These are phyloP conservation scores for Zygoascus hellenicus DNA, from an alignment of 1,139 yeast genomes.

Conservation along the genomic window DNA sequence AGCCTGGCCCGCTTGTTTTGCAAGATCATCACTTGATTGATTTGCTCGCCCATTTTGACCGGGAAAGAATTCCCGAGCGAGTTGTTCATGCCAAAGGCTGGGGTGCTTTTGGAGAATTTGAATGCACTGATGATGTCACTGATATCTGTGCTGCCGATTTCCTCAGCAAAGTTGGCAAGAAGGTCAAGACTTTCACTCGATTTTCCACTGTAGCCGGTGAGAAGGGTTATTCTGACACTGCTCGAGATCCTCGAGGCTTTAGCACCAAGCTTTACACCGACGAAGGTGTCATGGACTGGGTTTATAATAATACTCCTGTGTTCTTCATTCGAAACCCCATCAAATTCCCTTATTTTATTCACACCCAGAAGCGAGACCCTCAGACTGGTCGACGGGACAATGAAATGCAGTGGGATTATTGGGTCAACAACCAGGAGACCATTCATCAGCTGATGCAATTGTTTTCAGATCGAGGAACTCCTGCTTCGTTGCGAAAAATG, in stretches of 20 bases:
- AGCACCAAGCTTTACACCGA: conserved; percentile 78
- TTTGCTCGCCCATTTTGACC: conserved; percentile 73
- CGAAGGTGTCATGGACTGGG: conserved; percentile 85
- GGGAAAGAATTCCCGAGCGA: conserved; percentile 85
- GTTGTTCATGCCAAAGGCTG: conserved; percentile 90
- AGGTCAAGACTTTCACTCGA: conserved; percentile 66
- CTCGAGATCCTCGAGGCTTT: conserved; percentile 89
- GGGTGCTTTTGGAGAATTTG: conserved; percentile 77
- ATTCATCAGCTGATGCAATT: conserved; percentile 58
- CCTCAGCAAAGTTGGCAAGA: conserved; percentile 62
- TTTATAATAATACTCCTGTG: conserved; percentile 84
- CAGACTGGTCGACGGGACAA: conserved; percentile 77
- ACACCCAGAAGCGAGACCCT: conserved; percentile 84
- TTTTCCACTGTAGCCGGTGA: conserved; percentile 92
- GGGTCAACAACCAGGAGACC: conserved; percentile 56
- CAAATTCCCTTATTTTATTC: conserved; percentile 84
- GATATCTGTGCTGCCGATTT: conserved; percentile 70
- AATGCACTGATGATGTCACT: conserved; percentile 74
- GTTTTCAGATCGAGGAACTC: conserved; percentile 71
- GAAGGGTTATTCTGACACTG: conserved; percentile 75
- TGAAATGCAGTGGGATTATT: conserved; percentile 64
- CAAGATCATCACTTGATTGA: conserved; percentile 79
- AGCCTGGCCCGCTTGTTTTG: conserved; percentile 67
- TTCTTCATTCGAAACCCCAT: conserved; percentile 83
- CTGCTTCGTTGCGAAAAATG: conserved; percentile 58